Evolutionary conservation across 2,329 filamentous ascomycete genomes (phyloP), one percentile per base, ranked within the genome.

Genomic region (Trichoderma arundinaceum): DNA sequence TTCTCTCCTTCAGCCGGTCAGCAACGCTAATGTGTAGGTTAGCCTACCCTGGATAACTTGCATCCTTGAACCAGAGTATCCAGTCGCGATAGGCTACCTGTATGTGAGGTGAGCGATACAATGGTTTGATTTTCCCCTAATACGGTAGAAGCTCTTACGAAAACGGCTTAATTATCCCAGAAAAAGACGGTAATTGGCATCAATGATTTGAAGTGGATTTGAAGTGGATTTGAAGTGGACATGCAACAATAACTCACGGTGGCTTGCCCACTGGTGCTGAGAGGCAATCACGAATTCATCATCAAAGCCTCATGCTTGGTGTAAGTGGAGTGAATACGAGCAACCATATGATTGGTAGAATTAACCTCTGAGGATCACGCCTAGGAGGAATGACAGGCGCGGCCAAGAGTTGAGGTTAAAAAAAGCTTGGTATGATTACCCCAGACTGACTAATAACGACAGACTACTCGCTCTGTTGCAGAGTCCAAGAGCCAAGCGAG

Each of bases 41-140:
- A 51, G 12, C 57, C 46, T 51, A 60, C 44, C 57, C 35, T 39
- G 57, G 35, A 38, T 38, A 38, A 38, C 6, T 38, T 38, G 35
- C 35, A 10, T 38, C 35, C 35, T 38, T 7, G 35, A 38, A 38
- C 2, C 10, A 8, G 35, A 38, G 35, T 32, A 28, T 15, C 3
- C 32, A 7, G 28, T 28, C 39, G 10, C 2, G 39, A 41, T 12
- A 41, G 39, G 39, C 39, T 41, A 13, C 39, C 10, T 13, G 2
- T 41, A 15, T 5, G 7, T 17, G 41, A 22, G 1, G 22, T 32
- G 22, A 15, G 2, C 7, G 2, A 7, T 13, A 19, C 12, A 2
- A 38, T 38, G 10, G 35, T 8, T 38, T 8, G 35, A 38, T 38
- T 10, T 38, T 38, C 10, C 35, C 19, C 46, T 28, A 4, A 28